Evolutionary conservation across 2,329 filamentous ascomycete species (phyloP).

Genomic region (Amauroascus verrucosus): DNA sequence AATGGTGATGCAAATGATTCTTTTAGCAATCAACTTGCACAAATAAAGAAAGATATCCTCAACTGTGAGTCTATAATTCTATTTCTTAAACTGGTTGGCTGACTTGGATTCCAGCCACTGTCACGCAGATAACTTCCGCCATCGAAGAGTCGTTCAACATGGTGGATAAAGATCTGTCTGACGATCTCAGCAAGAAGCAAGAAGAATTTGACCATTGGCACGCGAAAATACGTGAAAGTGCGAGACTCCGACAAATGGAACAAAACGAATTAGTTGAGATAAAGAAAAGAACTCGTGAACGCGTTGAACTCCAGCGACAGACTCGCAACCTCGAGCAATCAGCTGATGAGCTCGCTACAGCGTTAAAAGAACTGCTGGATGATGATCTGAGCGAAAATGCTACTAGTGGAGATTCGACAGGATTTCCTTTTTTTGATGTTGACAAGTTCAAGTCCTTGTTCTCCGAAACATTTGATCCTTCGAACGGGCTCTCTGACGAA

Average conservation of each 20-base stretch:
- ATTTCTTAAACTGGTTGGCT: conserved; percentile 21
- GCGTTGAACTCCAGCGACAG: conserved; percentile 56
- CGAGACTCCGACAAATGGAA: conserved; percentile 66
- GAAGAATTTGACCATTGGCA: conserved; percentile 73
- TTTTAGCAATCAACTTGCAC: conserved; percentile 36
- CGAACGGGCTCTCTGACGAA: conserved; percentile 29
- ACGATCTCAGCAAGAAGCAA: conserved; percentile 75
- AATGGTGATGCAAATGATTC: conserved; percentile 38
- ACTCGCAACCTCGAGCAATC: conserved; percentile 69
- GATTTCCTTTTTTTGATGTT: conserved; percentile 30
- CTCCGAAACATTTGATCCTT: conserved; percentile 25
- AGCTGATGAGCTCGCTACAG: conserved; percentile 57
- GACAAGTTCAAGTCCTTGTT: conserved; percentile 33
- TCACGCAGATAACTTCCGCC: conserved; percentile 43
- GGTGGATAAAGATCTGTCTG: conserved; percentile 67
- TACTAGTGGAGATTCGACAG: conserved; percentile 43
- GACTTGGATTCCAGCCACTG: conserved; percentile 27
- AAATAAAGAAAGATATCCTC: conserved; percentile 38
- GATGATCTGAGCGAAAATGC: conserved; percentile 33
- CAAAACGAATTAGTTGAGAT: conserved; percentile 62
- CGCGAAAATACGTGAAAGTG: conserved; percentile 66
- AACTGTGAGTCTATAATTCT: conserved; percentile 28
- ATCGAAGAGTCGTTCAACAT: conserved; percentile 74
- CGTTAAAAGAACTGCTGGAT: conserved; percentile 40
- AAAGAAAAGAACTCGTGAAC: conserved; percentile 53